Evolutionary conservation across 345 rosid genomes (phyloP), one percentile per base, ranked within the genome.

Genomic region (Erodium maritimum): DNA sequence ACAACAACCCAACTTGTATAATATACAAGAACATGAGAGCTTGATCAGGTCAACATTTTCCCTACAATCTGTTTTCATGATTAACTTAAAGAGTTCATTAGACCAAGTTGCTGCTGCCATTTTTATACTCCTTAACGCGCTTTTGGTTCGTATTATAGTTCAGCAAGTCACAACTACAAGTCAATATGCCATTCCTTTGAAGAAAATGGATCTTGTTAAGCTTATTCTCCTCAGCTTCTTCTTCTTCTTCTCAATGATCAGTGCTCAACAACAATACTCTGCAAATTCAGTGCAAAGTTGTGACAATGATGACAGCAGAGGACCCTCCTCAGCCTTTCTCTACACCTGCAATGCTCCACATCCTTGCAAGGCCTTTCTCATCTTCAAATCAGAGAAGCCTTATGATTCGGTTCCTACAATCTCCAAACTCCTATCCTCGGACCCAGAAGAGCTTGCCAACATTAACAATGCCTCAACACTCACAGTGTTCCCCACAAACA

Each of bases 311-410:
- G 60, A 66, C 29, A 24, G 56, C 17, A 18, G 12, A 4, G 67
- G 63, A 6, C 72, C 73, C 9, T 69, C 79, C 37, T 29, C 71
- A 17, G 69, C 64, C 13, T 68, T 71, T 69, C 82, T 71, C 21
- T 80, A 77, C 70, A 67, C 75, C 66, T 75, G 80, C 73, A 75
- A 72, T 54, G 80, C 75, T 61, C 50, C 37, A 24, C 5, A 25
- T 23, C 55, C 60, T 21, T 80, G 80, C 69, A 57, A 23, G 22
- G 69, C 82, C 37, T 80, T 77, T 63, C 78, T 80, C 10, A 66
- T 78, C 66, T 77, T 77, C 75, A 71, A 59, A 23, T 58, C 85
- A 45, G 61, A 65, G 48, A 66, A 75, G 20, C 67, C 68, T 29
- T 71, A 60, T 37, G 19, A 73, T 50, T 66, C 85, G 0, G 77